A percentile compares a stretch with the other conserved stretches of the same genome.
phyloP scores from a whole-genome alignment of 208 protist species.

The Leishmania martiniquensis region DNA sequence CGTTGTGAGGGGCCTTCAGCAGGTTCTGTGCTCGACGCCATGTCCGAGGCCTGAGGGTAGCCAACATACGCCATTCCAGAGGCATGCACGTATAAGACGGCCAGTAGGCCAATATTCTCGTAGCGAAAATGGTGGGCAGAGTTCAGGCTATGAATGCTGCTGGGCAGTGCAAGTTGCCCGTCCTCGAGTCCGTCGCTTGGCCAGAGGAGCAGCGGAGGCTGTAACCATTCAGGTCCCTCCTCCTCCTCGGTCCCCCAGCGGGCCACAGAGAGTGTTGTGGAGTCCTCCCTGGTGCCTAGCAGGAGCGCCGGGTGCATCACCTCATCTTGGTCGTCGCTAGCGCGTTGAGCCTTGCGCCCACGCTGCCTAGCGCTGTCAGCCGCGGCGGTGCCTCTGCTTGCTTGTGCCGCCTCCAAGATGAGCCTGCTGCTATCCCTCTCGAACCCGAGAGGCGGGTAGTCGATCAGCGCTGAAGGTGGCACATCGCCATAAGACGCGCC shows the following conservation, averaged over 20 bases:
- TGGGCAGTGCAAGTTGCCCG: background rate
- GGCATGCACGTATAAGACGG: conserved; percentile 65
- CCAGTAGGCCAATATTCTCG: conserved; percentile 50
- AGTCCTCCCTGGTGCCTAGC: conserved; percentile 2
- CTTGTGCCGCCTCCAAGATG: conserved; percentile 2
- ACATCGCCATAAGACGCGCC: conserved; percentile 37
- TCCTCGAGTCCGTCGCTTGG: background rate
- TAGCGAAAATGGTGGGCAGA: conserved; percentile 24
- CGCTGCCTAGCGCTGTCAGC: conserved; percentile 5
- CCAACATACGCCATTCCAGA: conserved; percentile 66
- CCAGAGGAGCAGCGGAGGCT: conserved; percentile 11
- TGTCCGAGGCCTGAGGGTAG: conserved; percentile 9
- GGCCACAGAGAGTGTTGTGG: no score
- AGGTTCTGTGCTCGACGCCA: no score
- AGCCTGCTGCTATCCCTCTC: background rate
- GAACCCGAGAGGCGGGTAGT: conserved; percentile 39
- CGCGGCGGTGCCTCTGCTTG: background rate
- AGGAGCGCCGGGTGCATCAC: conserved; percentile 5
- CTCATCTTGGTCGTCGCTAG: conserved; percentile 1
- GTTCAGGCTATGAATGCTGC: no score
- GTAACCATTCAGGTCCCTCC: background rate
- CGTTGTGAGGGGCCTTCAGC: background rate
- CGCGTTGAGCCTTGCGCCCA: background rate
- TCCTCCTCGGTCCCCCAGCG: background rate
- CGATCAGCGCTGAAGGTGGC: conserved; percentile 9